Conservation (phyloP, 2,329 filamentous ascomycete species). For the Colletotrichum agaves region DNA sequence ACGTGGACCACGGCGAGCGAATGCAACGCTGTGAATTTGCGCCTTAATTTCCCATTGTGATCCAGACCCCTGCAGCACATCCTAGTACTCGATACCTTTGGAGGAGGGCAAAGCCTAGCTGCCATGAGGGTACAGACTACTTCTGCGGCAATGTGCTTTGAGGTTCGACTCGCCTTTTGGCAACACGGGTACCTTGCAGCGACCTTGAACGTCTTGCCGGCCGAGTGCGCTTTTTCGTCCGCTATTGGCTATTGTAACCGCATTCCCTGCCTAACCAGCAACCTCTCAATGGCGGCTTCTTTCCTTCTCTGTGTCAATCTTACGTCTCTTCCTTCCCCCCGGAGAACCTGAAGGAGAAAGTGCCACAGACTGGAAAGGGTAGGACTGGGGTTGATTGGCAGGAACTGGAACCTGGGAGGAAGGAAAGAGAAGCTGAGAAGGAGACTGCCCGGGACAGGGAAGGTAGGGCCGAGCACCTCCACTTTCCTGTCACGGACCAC, state of each 20-base stretch:
- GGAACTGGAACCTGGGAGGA: not conserved
- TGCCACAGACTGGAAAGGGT: not conserved
- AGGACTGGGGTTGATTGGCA: not conserved
- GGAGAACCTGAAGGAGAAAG: not conserved
- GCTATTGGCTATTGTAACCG: conserved; percentile 8
- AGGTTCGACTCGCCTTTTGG: conserved; percentile 5
- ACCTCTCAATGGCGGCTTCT: not conserved
- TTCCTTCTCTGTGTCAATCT: conserved; percentile 18
- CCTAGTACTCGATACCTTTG: not conserved
- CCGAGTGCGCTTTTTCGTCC: conserved; percentile 6
- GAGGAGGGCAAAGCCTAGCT: too few relatives aligned
- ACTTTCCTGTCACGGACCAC: conserved; percentile 19
- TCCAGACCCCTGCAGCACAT: conserved; percentile 14
- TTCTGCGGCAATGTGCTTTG: not conserved
- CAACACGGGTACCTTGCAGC: conserved; percentile 28
- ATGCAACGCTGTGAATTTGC: conserved; percentile 36
- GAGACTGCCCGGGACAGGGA: conserved; percentile 10
- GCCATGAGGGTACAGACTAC: not conserved
- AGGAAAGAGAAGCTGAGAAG: not conserved
- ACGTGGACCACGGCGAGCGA: conserved; percentile 19
- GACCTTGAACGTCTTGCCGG: conserved; percentile 20
- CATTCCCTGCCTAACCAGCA: conserved; percentile 1
- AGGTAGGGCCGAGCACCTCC: conserved; percentile 25
- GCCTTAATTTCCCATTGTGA: conserved; percentile 37
- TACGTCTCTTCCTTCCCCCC: not conserved